Conservation (phyloP, 73 alveolate genomes). For the Paramecium biaurelia region DNA sequence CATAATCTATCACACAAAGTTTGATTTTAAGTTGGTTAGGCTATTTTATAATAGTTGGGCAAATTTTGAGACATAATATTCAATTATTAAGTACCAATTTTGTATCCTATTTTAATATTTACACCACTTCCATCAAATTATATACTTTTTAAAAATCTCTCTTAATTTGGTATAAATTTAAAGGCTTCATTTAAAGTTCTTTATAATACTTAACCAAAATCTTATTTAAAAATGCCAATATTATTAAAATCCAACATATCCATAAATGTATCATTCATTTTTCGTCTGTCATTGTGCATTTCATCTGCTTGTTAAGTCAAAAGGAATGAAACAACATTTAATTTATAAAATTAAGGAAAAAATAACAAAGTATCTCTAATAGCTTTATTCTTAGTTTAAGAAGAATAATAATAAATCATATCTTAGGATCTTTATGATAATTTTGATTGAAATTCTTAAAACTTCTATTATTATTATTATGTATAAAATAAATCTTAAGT, state of each 20-base stretch:
- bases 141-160: not conserved
- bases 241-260: constrained; percentile 44
- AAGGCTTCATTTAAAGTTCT: constrained; percentile 14
- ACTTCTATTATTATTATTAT: not conserved
- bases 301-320: not conserved
- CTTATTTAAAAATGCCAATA: not conserved
- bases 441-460: not conserved
- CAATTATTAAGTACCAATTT: not conserved
- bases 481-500: not conserved
- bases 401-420: not conserved
- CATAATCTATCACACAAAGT: not conserved
- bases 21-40: not conserved
- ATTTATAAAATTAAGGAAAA: not conserved
- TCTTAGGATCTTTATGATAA: not conserved
- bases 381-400: constrained; percentile 4
- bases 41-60: not conserved
- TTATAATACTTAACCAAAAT: not conserved
- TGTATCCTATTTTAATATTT: not conserved
- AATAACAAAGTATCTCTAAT: constrained; percentile 18
- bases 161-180: not conserved
- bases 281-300: not conserved
- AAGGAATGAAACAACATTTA: not conserved
- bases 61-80: constrained; percentile 6
- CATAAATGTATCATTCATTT: constrained; percentile 36
- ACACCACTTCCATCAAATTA: not conserved